Conservation (phyloP, 202 grass and related monocot species). For the Zizania palustris region DNA sequence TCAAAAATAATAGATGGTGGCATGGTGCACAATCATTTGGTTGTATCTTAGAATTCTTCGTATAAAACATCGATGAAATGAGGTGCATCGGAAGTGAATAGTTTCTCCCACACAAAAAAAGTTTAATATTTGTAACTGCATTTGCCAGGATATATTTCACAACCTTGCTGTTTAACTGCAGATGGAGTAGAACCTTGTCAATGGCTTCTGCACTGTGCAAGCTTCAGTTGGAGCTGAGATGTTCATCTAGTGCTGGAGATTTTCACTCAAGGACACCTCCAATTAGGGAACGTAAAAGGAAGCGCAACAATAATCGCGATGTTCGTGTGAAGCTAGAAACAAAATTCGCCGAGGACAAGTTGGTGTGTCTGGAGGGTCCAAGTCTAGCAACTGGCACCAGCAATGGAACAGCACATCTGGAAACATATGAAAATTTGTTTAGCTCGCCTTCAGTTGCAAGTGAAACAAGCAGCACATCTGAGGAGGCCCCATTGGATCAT, state of each 20-base stretch:
- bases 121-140: neutral
- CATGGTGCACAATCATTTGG: too few relatives aligned
- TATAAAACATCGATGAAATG: neutral
- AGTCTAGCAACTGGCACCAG: neutral
- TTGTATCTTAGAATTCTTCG: too few relatives aligned
- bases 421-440: slow-evolving; percentile 26
- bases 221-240: slow-evolving; percentile 59
- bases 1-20: too few relatives aligned
- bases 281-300: slow-evolving; percentile 57
- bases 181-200: slow-evolving; percentile 71
- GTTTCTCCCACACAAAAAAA: neutral
- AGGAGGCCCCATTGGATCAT: slow-evolving; percentile 24
- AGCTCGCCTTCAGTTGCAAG: slow-evolving; percentile 6
- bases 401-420: slow-evolving; percentile 5
- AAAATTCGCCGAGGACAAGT: slow-evolving; percentile 47
- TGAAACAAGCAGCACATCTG: slow-evolving; percentile 19
- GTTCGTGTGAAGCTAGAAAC: slow-evolving; percentile 52
- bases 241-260: slow-evolving; percentile 16
- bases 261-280: slow-evolving; percentile 65
- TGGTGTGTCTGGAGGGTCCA: slow-evolving; percentile 16
- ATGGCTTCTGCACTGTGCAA: slow-evolving; percentile 73
- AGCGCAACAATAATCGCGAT: slow-evolving; percentile 35
- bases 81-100: neutral
- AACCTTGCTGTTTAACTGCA: slow-evolving; percentile 19
- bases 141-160: slow-evolving; percentile 16